Base-by-base conservation (phyloP, 2,329 filamentous ascomycete species). In the Aspergillus sp. region DNA sequence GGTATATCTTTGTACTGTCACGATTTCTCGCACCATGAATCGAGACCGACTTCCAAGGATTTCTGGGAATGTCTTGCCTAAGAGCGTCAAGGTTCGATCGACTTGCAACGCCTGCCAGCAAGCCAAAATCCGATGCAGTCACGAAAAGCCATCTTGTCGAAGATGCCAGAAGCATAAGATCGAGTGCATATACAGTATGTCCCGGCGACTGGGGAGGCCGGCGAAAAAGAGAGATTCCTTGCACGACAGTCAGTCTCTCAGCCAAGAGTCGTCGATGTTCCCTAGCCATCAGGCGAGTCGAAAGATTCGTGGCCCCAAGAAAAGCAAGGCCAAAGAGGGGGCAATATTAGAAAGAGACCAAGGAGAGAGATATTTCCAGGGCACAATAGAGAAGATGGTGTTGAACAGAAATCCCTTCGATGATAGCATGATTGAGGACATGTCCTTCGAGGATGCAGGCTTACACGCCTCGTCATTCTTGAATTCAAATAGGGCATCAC, bases 31-130 rank as follows among this genome's bases (percentile, higher is more conserved):
- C 29, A 18, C 42, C 31, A 64, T 63, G 62, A 57, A 63, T 45
- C 53, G 46, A 29, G 42, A 55, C 16, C 52, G 46, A 39, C 46
- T 54, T 12, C 56, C 54, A 18, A 54, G 56, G 18, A 6, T 53
- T 26, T 53, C 58, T 6, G 59, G 56, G 7, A 55, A 62, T 20
- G 58, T 52, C 9, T 62, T 73, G 1, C 71, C 71, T 16, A 71
- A 70, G 26, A 75, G 72, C 31, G 71, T 74, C 45, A 75, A 75
- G 50, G 66, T 74, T 20, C 71, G 73, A 50, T 74, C 72, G 6
- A 75, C 73, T 7, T 75, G 73, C 64, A 75, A 75, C 57, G 72
- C 73, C n/a, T 75, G 73, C 24, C 73, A 75, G 50, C 72, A 74
- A 55, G 73, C 73, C 10, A 75, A 75, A 45, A 75, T 75, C 16